These are phyloP conservation scores for Plasmodium inui DNA, from an alignment of 169 alveolate genomes.

Conservation along the genomic window DNA sequence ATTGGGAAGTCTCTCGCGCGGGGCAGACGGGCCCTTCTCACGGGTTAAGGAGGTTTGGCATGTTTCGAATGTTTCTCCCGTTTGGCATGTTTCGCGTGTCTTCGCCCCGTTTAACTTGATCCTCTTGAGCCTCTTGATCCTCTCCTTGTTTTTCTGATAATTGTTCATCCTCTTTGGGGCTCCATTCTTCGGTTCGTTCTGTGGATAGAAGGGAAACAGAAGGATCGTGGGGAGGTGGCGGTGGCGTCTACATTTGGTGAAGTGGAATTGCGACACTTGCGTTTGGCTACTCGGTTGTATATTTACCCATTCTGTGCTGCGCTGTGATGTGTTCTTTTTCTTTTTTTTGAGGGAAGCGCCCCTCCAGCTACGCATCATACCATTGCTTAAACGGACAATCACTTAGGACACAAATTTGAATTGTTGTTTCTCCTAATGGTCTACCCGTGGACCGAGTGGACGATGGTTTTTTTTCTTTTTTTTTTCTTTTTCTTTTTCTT, in stretches of 20 bases:
- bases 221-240: not conserved
- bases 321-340: not conserved
- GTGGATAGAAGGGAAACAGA: not conserved
- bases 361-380: not conserved
- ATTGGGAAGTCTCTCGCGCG: not conserved
- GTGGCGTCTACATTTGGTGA: not conserved
- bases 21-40: not conserved
- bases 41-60: too few species aligned
- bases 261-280: not conserved
- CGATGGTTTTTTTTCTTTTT: not conserved
- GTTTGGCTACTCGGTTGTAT: not conserved
- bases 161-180: not conserved
- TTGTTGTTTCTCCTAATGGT: not conserved
- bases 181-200: not conserved
- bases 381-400: not conserved
- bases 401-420: not conserved
- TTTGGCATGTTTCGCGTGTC: not conserved
- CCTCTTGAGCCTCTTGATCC: not conserved
- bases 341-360: not conserved
- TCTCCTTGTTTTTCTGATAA: slow-evolving; percentile 1
- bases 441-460: not conserved
- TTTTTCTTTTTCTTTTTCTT: too few species aligned
- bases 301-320: not conserved
- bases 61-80: not conserved
- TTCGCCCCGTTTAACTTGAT: not conserved